Evolutionary conservation across 192 early-diverging fungal species (phyloP).

Genomic region (Pilobolus umbonatus): DNA sequence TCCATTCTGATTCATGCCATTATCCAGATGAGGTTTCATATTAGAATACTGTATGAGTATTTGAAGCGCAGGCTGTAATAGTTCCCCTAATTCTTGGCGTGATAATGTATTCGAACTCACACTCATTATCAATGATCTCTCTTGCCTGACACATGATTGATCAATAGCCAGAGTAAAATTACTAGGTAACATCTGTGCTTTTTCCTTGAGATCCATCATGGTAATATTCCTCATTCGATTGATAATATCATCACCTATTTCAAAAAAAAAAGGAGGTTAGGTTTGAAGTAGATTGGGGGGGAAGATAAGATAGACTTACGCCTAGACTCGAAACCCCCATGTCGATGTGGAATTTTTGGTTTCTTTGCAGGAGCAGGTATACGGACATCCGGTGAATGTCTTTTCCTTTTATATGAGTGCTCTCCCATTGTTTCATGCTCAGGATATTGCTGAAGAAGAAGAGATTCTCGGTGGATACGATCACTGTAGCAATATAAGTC

Average conservation of each 20-base stretch:
- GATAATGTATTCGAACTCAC: slow-evolving; percentile 1
- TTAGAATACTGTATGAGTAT: slow-evolving; percentile 27
- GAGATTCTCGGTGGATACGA: slow-evolving; percentile 26
- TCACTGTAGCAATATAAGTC: slow-evolving; percentile 34
- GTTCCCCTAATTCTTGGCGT: slow-evolving; percentile 13
- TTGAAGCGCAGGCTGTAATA: slow-evolving; percentile 20
- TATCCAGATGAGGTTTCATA: slow-evolving; percentile 38
- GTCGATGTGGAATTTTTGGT: slow-evolving; percentile 37
- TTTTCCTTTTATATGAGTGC: slow-evolving; percentile 28
- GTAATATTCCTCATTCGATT: slow-evolving; percentile 28
- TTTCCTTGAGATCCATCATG: slow-evolving; percentile 30
- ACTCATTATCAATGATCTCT: slow-evolving; percentile 1
- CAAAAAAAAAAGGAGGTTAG: neutral
- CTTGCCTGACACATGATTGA: neutral
- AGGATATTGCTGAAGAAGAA: slow-evolving; percentile 26
- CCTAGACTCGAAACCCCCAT: slow-evolving; percentile 37
- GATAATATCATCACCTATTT: slow-evolving; percentile 37
- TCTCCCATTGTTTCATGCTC: slow-evolving; percentile 32
- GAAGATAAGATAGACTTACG: slow-evolving; percentile 16
- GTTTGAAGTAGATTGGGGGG: too few relatives aligned
- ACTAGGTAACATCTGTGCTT: slow-evolving; percentile 17
- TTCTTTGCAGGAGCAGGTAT: slow-evolving; percentile 24
- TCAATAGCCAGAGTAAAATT: slow-evolving; percentile 32
- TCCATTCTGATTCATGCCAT: slow-evolving; percentile 43
- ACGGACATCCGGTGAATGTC: slow-evolving; percentile 20